Percentiles rank a stretch among this genome's conserved stretches.
These are phyloP conservation scores for Tephrocybe rancida DNA, from an alignment of 768 basidiomycete species.

Conservation along the genomic window DNA sequence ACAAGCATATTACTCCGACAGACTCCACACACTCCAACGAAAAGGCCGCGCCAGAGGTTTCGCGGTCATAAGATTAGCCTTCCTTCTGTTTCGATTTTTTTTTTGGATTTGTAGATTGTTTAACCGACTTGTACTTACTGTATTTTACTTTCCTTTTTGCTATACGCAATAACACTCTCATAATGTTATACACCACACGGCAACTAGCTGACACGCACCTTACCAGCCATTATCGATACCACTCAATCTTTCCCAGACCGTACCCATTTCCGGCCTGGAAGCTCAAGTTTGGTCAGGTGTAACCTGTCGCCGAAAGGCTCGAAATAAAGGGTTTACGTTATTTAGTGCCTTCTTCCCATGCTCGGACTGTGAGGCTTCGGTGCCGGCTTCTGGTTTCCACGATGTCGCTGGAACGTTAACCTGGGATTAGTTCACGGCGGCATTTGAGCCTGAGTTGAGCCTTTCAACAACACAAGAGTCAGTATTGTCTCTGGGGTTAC, in stretches of 20 bases:
- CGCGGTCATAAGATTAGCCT: background rate
- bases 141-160: background rate
- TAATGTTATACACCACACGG: background rate
- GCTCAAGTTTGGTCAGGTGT: too few species aligned
- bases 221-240: background rate
- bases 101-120: background rate
- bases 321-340: too few species aligned
- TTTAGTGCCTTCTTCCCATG: too few species aligned
- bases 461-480: too few species aligned
- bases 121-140: background rate
- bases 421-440: too few species aligned
- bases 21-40: slow-evolving; percentile 10
- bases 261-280: background rate
- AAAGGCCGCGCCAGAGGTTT: slow-evolving; percentile 1
- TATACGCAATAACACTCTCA: background rate
- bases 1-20: slow-evolving; percentile 2
- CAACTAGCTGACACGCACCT: background rate
- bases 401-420: too few species aligned
- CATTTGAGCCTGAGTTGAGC: too few species aligned
- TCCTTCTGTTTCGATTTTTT: background rate
- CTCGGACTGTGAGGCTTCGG: too few species aligned
- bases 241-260: background rate
- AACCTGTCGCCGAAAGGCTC: too few species aligned
- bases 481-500: too few species aligned
- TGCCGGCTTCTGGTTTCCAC: too few species aligned